Evolutionary conservation across 1,284 basidiomycete species (phyloP).

Genomic region (Apiotrichum gamsii): DNA sequence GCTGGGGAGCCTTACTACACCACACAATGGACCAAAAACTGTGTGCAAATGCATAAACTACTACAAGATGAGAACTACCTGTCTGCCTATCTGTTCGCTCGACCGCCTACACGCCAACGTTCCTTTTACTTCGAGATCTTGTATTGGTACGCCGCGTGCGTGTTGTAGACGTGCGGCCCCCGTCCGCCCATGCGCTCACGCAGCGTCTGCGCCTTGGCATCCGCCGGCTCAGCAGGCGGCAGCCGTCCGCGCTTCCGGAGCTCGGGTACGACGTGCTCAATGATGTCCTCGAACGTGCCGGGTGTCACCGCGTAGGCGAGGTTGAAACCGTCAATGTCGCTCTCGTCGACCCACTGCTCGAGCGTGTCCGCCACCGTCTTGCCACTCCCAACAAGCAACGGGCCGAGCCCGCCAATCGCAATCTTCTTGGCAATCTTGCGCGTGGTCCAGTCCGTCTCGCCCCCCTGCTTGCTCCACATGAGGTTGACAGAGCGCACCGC

Average conservation of each 20-base stretch:
- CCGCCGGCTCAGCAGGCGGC: not conserved
- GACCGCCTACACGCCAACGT: no score
- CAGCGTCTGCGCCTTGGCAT: constrained; percentile 5
- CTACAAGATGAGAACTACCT: no score
- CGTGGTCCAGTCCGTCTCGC: constrained; percentile 11
- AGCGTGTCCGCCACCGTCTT: constrained; percentile 9
- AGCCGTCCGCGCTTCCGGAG: constrained; percentile 6
- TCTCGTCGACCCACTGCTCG: constrained; percentile 13
- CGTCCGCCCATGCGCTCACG: constrained; percentile 12
- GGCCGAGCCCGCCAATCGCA: constrained; percentile 16
- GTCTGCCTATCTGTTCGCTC: no score
- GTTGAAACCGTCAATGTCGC: constrained; percentile 16
- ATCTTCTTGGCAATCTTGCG: constrained; percentile 16
- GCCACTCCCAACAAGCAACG: constrained; percentile 10
- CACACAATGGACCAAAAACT: no score
- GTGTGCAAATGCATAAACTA: no score
- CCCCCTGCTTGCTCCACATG: constrained; percentile 18
- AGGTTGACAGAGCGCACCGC: constrained; percentile 14
- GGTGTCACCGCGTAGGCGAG: constrained; percentile 13
- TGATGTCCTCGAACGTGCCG: constrained; percentile 15
- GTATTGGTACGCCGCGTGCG: constrained; percentile 10
- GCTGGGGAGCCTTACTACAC: no score
- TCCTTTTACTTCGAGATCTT: constrained; percentile 7
- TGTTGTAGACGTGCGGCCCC: not conserved
- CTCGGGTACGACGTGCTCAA: constrained; percentile 15